Conservation (phyloP, 2,329 filamentous ascomycete species). For the Paecilomyces sp. region DNA sequence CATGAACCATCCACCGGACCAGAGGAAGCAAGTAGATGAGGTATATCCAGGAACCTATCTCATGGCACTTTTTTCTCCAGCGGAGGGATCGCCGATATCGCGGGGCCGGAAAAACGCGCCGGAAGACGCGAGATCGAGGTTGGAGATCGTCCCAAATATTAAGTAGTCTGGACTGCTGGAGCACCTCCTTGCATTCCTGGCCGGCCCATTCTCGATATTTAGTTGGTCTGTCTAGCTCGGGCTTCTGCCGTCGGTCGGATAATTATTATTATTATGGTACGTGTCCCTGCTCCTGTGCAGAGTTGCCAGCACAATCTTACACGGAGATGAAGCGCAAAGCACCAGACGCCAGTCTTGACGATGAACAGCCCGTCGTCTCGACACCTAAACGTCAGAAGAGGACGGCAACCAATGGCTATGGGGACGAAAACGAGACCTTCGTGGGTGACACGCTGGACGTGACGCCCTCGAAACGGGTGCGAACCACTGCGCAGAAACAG, state of each 20-base stretch:
- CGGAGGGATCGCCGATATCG: conserved; percentile 16
- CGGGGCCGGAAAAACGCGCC: conserved; percentile 22
- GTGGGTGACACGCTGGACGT: conserved; percentile 9
- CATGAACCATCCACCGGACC: not conserved
- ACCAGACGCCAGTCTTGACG: conserved; percentile 25
- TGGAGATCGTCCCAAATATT: not conserved
- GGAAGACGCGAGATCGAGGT: not conserved
- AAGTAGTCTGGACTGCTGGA: not conserved
- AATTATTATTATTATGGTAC: not conserved
- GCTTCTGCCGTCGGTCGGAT: not conserved
- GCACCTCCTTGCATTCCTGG: not conserved
- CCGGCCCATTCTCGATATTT: not conserved
- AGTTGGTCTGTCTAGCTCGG: not conserved
- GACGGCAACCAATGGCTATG: conserved; percentile 15
- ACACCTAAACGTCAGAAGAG: conserved; percentile 34
- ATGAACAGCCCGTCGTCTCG: conserved; percentile 25
- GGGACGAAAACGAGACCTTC: conserved; percentile 15
- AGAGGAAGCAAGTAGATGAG: not conserved
- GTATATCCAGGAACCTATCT: not conserved
- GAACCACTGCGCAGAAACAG: conserved; percentile 26
- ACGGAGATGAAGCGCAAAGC: conserved; percentile 38
- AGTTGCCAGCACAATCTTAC: conserved; percentile 11
- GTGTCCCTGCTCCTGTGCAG: conserved; percentile 6
- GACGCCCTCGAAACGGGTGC: conserved; percentile 18
- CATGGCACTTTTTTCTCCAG: not conserved